Percentiles rank a stretch among this genome's conserved stretches.
These are phyloP conservation scores for Cryptosporidium bovis DNA, from an alignment of 169 alveolate species.

Conservation along the genomic window DNA sequence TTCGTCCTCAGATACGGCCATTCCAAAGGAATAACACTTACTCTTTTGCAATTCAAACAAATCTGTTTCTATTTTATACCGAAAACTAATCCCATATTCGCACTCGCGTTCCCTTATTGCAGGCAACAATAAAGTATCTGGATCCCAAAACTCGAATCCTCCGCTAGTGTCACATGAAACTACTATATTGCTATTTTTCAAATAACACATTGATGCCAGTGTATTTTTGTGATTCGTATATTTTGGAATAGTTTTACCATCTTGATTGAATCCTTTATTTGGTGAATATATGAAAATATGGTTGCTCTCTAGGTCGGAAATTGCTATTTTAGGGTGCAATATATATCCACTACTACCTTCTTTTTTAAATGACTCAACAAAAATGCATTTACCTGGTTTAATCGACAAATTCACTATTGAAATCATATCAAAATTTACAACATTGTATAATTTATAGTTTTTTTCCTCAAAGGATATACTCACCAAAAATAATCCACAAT, in stretches of 20 bases:
- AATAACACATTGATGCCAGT: conserved; percentile 78
- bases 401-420: conserved; percentile 78
- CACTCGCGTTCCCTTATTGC: not conserved
- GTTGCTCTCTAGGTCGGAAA: conserved; percentile 80
- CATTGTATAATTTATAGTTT: conserved; percentile 83
- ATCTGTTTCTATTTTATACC: conserved; percentile 89
- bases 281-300: conserved; percentile 76
- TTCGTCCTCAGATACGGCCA: conserved; percentile 86
- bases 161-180: conserved; percentile 84
- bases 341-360: conserved; percentile 4
- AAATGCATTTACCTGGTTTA: conserved; percentile 31
- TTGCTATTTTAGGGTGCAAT: conserved; percentile 55
- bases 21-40: conserved; percentile 83
- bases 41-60: conserved; percentile 88
- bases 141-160: conserved; percentile 85
- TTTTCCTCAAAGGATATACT: conserved; percentile 82
- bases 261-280: conserved; percentile 49
- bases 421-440: conserved; percentile 82
- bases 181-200: conserved; percentile 71
- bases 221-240: conserved; percentile 78
- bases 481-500: conserved; percentile 79
- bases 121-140: conserved; percentile 80
- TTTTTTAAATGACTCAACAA: not conserved
- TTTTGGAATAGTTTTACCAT: conserved; percentile 67
- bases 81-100: conserved; percentile 76